Evolutionary conservation across 169 alveolate species (phyloP).

Genomic region (Pseudocohnilembus persalinus): DNA sequence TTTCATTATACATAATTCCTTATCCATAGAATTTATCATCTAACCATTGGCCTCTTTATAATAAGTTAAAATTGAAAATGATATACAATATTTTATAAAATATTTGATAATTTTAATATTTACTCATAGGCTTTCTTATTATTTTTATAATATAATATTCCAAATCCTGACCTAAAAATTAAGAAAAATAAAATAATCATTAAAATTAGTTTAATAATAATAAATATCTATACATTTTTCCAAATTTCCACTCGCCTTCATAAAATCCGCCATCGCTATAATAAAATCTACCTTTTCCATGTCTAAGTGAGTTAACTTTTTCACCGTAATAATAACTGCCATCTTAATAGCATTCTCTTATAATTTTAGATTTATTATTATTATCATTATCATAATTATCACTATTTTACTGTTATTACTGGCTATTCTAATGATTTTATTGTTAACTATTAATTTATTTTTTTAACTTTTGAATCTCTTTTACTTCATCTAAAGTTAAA

Average conservation of each 20-base stretch:
- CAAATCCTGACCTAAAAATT: slow-evolving; percentile 10
- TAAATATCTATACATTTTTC: background rate
- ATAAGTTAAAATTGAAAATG: background rate
- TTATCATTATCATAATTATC: background rate
- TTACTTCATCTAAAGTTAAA: too few species aligned
- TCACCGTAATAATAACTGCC: slow-evolving; percentile 2
- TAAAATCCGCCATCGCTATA: slow-evolving; percentile 3
- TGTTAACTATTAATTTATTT: too few species aligned
- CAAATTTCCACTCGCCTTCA: slow-evolving; percentile 32
- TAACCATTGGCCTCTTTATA: slow-evolving; percentile 19
- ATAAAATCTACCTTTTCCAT: slow-evolving; percentile 26
- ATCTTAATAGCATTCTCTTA: background rate
- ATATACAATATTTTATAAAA: too few species aligned
- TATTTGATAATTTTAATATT: too few species aligned
- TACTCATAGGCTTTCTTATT: background rate
- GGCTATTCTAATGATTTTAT: background rate
- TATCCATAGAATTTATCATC: slow-evolving; percentile 18
- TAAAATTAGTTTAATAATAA: too few species aligned
- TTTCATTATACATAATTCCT: slow-evolving; percentile 5
- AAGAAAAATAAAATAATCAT: too few species aligned
- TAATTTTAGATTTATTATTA: background rate
- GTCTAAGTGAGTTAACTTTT: slow-evolving; percentile 2
- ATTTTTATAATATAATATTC: slow-evolving; percentile 11
- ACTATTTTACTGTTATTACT: background rate
- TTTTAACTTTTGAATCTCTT: too few species aligned